Percentiles rank a stretch among this genome's conserved stretches.
Conservation (phyloP, 1,139 yeast species). For the Taphrina populina region DNA sequence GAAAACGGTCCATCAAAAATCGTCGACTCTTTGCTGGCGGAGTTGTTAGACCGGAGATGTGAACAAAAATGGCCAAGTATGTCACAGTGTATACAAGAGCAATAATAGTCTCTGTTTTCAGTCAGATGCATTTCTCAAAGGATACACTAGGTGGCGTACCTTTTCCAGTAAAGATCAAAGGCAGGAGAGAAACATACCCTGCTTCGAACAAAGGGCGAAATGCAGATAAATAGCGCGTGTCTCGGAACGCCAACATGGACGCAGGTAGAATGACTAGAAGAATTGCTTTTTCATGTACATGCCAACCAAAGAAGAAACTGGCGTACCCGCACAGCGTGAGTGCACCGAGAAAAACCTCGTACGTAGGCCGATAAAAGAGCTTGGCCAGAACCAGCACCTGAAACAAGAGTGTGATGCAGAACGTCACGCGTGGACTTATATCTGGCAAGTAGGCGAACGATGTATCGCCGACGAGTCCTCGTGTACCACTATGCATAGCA, state of each 20-base stretch:
- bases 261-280: slow-evolving; percentile 80
- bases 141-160: slow-evolving; percentile 29
- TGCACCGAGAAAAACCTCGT: slow-evolving; percentile 75
- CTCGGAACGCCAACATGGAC: slow-evolving; percentile 56
- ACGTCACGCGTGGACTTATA: slow-evolving; percentile 74
- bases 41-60: background rate
- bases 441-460: slow-evolving; percentile 76
- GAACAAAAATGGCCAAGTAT: slow-evolving; percentile 77
- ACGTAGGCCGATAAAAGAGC: slow-evolving; percentile 69
- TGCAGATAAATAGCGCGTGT: slow-evolving; percentile 60
- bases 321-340: slow-evolving; percentile 87
- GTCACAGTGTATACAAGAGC: slow-evolving; percentile 76
- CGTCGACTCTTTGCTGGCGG: slow-evolving; percentile 17
- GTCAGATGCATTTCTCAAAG: no score
- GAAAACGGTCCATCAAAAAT: slow-evolving; percentile 68
- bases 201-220: slow-evolving; percentile 68
- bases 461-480: slow-evolving; percentile 91
- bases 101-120: slow-evolving; percentile 67
- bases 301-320: slow-evolving; percentile 95
- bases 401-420: slow-evolving; percentile 73
- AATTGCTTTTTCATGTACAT: slow-evolving; percentile 95
- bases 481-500: slow-evolving; percentile 53
- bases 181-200: slow-evolving; percentile 85
- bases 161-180: slow-evolving; percentile 75
- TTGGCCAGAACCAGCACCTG: slow-evolving; percentile 78